Evolutionary conservation across 2,329 filamentous ascomycete genomes (phyloP), one percentile per base, ranked within the genome.

Genomic region (Didymellaceae sp.): DNA sequence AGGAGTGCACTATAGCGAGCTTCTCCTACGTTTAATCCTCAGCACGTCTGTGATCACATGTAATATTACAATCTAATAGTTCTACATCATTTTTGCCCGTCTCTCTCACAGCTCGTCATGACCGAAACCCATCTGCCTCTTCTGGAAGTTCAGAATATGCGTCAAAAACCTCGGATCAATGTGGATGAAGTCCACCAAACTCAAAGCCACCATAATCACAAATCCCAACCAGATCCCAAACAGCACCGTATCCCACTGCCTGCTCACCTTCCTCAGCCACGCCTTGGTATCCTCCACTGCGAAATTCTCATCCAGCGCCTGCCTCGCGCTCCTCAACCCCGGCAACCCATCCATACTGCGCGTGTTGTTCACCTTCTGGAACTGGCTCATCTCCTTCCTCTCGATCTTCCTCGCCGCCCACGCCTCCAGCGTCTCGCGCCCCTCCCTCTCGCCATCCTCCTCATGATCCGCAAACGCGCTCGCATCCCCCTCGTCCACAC

Each of bases 311-410:
- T 67, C 68, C 25, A 58, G 45, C 16, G 76, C 77, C 34, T 77
- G 74, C 54, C 83, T 75, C 17, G 83, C 84, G 5, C 74, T 74
- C 50, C 55, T 56, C 53, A 67, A 49, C 2, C 63, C 62, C 1
- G 63, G 59, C 21, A 67, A 48, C 0, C 61, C 61, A 28, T 67
- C 66, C 16, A 68, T 47, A 31, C 60, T 65, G 7, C 45, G 34
- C 2, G 74, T 61, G 60, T 88, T 89, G 59, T 78, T 81, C 54
- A 76, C 65, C 17, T 74, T 75, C 63, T 84, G 84, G 61, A 87
- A 89, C n/a, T 74, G 71, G 7, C 74, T 71, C 57, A 86, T 65
- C 28, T 75, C 73, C 44, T 81, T 80, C 51, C 76, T 77, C 37
- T 80, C 76, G 2, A 79, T 74, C 61, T 74, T 77, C 57, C 79